Percentiles rank a stretch among this genome's conserved stretches.
phyloP scores from a whole-genome alignment of 2,329 filamentous ascomycete genomes.

The Sordariomycetes sp. region DNA sequence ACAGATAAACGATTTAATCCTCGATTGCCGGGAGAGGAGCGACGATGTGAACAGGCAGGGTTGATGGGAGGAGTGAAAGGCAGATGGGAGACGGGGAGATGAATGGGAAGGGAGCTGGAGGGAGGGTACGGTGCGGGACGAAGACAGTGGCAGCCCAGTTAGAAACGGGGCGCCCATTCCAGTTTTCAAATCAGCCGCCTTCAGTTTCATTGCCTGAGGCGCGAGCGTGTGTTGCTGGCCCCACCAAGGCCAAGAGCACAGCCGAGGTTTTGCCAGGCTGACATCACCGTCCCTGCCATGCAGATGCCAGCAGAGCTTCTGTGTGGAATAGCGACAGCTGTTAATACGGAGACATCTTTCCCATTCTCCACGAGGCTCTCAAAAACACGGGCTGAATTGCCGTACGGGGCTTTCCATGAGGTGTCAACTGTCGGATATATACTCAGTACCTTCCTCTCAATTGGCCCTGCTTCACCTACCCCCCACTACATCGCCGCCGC shows the following conservation, averaged over 20 bases:
- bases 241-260: neutral
- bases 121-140: neutral
- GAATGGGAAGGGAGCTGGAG: neutral
- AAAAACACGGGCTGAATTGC: neutral
- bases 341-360: neutral
- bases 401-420: neutral
- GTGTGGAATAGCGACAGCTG: neutral
- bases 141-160: neutral
- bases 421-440: neutral
- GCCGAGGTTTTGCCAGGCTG: constrained; percentile 2
- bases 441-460: neutral
- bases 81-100: neutral
- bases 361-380: neutral
- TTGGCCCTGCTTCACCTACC: neutral
- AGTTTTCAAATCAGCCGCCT: constrained; percentile 4
- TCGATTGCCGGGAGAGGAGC: neutral
- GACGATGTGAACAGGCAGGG: neutral
- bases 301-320: constrained; percentile 3
- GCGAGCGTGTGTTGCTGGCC: neutral
- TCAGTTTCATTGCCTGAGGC: neutral
- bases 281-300: constrained; percentile 2
- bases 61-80: constrained; percentile 1
- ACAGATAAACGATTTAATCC: neutral
- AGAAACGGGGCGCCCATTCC: constrained; percentile 1
- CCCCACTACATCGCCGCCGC: constrained; percentile 12